phyloP scores from a whole-genome alignment of 2,329 filamentous ascomycete species.

The Ophiognomonia clavigignenti-juglandacearum region DNA sequence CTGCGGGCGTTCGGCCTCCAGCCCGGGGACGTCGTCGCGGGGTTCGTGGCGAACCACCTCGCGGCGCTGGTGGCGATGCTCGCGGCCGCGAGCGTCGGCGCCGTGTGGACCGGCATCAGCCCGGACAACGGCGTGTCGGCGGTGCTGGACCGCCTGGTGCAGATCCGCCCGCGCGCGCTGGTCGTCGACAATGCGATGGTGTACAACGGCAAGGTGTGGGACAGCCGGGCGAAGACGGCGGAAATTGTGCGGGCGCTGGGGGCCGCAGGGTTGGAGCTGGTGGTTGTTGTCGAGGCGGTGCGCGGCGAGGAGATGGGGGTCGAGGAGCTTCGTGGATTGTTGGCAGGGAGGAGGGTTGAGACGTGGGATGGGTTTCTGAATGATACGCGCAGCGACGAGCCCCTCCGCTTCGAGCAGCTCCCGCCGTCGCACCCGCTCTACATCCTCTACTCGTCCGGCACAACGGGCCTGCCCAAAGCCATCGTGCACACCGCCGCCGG shows the following conservation, averaged over 20 bases:
- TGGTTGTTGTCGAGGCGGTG: slow-evolving; percentile 71
- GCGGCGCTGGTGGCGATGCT: slow-evolving; percentile 87
- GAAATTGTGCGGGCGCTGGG: slow-evolving; percentile 66
- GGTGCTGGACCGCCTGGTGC: slow-evolving; percentile 78
- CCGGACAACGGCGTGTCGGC: slow-evolving; percentile 90
- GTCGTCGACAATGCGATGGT: slow-evolving; percentile 85
- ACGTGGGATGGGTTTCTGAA: slow-evolving; percentile 43
- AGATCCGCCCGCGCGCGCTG: slow-evolving; percentile 77
- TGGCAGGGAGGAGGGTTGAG: slow-evolving; percentile 35
- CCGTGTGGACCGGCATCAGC: slow-evolving; percentile 88
- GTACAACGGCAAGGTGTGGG: slow-evolving; percentile 88
- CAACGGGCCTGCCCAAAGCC: slow-evolving; percentile 81
- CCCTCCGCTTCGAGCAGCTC: slow-evolving; percentile 71
- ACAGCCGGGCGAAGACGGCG: slow-evolving; percentile 72
- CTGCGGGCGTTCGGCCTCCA: slow-evolving; percentile 62
- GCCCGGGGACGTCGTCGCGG: slow-evolving; percentile 54
- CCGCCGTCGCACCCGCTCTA: slow-evolving; percentile 85
- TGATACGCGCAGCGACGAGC: slow-evolving; percentile 35
- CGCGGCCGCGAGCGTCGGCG: slow-evolving; percentile 74
- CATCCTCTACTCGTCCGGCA: slow-evolving; percentile 89
- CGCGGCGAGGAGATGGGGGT: slow-evolving; percentile 36
- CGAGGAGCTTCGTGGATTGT: slow-evolving; percentile 33
- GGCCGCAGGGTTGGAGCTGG: slow-evolving; percentile 55
- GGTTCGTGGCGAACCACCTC: slow-evolving; percentile 84
- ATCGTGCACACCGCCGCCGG: slow-evolving; percentile 91